These are phyloP conservation scores for Oryza australiensis DNA, from an alignment of 176 grass and related monocot species.

Conservation along the genomic window DNA sequence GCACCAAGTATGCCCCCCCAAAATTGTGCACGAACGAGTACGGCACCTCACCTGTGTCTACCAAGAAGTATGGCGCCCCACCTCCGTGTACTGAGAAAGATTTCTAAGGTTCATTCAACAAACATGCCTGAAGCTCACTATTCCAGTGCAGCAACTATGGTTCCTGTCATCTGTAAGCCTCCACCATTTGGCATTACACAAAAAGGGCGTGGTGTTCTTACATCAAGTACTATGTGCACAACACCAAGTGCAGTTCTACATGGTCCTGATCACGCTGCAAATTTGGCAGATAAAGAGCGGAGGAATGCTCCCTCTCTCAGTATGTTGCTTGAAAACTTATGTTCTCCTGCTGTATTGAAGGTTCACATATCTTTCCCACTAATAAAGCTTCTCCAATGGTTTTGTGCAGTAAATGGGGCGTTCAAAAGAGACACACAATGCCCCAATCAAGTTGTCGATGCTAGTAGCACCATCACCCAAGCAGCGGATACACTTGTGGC, in stretches of 20 bases:
- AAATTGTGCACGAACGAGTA: background rate
- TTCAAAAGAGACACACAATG: background rate
- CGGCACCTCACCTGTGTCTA: background rate
- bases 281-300: background rate
- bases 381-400: background rate
- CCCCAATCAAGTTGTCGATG: background rate
- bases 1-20: background rate
- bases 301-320: background rate
- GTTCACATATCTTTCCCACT: background rate
- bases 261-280: background rate
- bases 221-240: background rate
- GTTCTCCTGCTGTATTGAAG: background rate
- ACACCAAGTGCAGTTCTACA: background rate
- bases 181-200: background rate
- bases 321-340: slow-evolving; percentile 10
- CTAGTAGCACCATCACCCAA: background rate
- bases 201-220: background rate
- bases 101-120: background rate
- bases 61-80: slow-evolving; percentile 16
- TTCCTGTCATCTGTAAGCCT: slow-evolving; percentile 11
- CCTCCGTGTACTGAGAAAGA: slow-evolving; percentile 22
- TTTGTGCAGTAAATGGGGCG: background rate
- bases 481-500: background rate
- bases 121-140: slow-evolving; percentile 8
- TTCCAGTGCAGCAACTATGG: background rate